A percentile compares a stretch with the other conserved stretches of the same genome.
These are phyloP conservation scores for Odonthalia washingtoniensis DNA, from an alignment of 31 red algal species.

Conservation along the genomic window DNA sequence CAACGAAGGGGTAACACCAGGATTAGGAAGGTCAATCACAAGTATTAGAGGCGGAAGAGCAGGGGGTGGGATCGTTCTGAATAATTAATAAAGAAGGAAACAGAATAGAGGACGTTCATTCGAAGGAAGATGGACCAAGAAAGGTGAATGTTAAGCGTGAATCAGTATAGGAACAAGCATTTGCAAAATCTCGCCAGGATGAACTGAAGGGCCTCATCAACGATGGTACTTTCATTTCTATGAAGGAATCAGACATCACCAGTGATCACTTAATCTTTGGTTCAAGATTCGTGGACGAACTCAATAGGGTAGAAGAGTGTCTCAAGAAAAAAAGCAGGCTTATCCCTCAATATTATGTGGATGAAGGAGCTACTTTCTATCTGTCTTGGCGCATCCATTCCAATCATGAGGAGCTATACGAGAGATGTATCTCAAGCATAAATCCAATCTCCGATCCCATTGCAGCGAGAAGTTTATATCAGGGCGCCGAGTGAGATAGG, in stretches of 20 bases:
- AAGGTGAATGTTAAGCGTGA: too few relatives aligned
- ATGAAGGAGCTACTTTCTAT: neutral
- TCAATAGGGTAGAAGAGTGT: neutral
- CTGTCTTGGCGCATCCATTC: neutral
- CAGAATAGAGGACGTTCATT: too few relatives aligned
- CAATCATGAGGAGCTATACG: neutral
- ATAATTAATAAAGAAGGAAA: neutral
- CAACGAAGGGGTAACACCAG: neutral
- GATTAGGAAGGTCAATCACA: neutral
- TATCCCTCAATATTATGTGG: neutral
- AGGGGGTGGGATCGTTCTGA: neutral
- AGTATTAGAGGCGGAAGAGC: neutral
- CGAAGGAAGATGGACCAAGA: too few relatives aligned
- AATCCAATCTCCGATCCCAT: neutral
- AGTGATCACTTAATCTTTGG: neutral
- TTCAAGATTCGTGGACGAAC: constrained; percentile 6
- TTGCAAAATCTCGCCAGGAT: neutral
- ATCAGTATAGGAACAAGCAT: neutral
- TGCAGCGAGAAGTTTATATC: constrained; percentile 6
- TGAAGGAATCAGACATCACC: too few relatives aligned
- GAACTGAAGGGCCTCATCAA: neutral
- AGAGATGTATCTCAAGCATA: constrained; percentile 30
- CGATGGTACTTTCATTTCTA: neutral
- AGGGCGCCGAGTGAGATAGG: constrained; percentile 22
- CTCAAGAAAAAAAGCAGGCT: constrained; percentile 4